Evolutionary conservation across 306 rosid species (phyloP).

Genomic region (Cicer chorassanicum): DNA sequence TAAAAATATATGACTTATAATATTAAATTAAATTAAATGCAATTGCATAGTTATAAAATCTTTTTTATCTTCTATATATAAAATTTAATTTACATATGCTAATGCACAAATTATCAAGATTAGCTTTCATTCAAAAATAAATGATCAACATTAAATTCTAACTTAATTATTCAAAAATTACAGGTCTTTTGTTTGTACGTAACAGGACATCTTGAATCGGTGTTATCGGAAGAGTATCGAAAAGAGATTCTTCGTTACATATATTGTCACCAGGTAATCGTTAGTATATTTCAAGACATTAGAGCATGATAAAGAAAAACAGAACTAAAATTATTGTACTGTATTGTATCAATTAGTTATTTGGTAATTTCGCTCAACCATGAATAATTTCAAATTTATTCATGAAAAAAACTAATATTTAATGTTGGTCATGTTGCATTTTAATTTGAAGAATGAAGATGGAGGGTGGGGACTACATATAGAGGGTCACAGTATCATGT

Average conservation of each 20-base stretch:
- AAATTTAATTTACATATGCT: neutral
- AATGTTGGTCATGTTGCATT: slow-evolving; percentile 3
- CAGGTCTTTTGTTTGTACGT: slow-evolving; percentile 70
- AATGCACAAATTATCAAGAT: neutral
- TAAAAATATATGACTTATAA: too few relatives aligned
- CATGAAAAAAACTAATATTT: neutral
- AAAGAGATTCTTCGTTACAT: slow-evolving; percentile 77
- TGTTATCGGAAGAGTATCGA: slow-evolving; percentile 53
- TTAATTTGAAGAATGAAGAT: slow-evolving; percentile 60
- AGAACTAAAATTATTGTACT: neutral
- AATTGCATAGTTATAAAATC: too few relatives aligned
- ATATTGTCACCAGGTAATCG: slow-evolving; percentile 65
- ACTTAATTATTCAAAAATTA: neutral
- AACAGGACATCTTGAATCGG: slow-evolving; percentile 61
- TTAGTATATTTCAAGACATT: neutral
- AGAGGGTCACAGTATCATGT: slow-evolving; percentile 64
- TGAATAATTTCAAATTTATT: neutral
- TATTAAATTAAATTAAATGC: too few relatives aligned
- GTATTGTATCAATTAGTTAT: neutral
- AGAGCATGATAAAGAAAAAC: neutral
- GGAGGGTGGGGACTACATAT: slow-evolving; percentile 83
- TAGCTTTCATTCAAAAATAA: too few relatives aligned
- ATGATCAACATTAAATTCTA: neutral
- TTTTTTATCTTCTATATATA: neutral
- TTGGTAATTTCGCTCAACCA: neutral